Percentiles rank a stretch among this genome's conserved stretches.
Conservation (phyloP, 768 basidiomycete genomes). For the Fistulinella prunicolor region DNA sequence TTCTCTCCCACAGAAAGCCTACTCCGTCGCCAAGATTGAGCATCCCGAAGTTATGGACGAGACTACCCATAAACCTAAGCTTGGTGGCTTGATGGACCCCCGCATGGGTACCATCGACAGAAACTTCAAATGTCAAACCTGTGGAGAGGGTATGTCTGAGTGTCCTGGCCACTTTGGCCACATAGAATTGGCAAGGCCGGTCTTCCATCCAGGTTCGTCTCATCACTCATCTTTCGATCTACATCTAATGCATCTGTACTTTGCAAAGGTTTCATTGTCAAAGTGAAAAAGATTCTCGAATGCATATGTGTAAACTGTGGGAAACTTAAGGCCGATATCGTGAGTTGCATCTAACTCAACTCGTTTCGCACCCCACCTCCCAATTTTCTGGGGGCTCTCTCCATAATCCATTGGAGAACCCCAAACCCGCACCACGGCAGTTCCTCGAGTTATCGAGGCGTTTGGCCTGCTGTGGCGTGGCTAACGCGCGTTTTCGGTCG, state of each 20-base stretch:
- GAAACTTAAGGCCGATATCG: conserved; percentile 94
- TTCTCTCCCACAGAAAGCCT: conserved; percentile 76
- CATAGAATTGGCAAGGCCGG: conserved; percentile 94
- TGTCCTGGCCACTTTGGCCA: conserved; percentile 99
- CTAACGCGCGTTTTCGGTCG: conserved; percentile 87
- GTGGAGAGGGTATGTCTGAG: conserved; percentile 99
- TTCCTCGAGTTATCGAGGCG: conserved; percentile 76
- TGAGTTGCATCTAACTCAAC: conserved; percentile 83
- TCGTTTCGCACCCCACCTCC: conserved; percentile 91
- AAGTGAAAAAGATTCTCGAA: conserved; percentile 99
- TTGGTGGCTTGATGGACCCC: conserved; percentile 95
- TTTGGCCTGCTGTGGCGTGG: conserved; percentile 77
- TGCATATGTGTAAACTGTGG: conserved; percentile 99
- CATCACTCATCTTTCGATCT: not conserved
- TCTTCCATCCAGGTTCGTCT: conserved; percentile 88
- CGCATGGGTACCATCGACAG: conserved; percentile 97
- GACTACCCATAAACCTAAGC: conserved; percentile 81
- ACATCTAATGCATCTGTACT: not conserved
- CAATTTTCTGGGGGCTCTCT: conserved; percentile 99
- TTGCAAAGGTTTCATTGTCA: conserved; percentile 82
- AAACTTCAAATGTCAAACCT: conserved; percentile 99
- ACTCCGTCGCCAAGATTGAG: conserved; percentile 97
- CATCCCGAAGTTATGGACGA: conserved; percentile 99
- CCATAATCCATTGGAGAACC: conserved; percentile 85
- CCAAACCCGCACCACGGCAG: conserved; percentile 85